phyloP scores from a whole-genome alignment of 257 asterid species.

The Fraxinus excelsior region DNA sequence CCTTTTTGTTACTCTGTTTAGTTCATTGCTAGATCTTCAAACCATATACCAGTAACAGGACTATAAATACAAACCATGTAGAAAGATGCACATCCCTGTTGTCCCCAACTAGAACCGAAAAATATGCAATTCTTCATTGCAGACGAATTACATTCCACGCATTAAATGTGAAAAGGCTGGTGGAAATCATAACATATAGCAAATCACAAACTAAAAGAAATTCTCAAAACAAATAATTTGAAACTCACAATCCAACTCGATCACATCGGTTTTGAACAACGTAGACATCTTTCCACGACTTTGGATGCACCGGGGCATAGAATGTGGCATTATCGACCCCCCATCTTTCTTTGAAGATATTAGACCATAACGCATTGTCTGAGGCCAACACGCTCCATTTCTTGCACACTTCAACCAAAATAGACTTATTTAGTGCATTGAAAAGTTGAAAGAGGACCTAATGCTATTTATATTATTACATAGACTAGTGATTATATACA shows the following conservation, averaged over 20 bases:
- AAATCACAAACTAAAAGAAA: not conserved
- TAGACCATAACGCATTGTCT: slow-evolving; percentile 59
- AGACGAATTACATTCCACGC: not conserved
- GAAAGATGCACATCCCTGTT: not conserved
- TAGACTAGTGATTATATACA: not conserved
- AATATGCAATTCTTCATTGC: not conserved
- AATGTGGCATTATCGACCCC: slow-evolving; percentile 61
- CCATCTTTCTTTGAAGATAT: slow-evolving; percentile 71
- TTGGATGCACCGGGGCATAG: slow-evolving; percentile 53
- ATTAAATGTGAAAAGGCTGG: not conserved
- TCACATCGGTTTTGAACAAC: slow-evolving; percentile 74
- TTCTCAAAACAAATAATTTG: not conserved
- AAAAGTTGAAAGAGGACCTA: not conserved
- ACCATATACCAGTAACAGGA: too few species aligned
- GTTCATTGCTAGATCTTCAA: too few species aligned
- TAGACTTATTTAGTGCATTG: slow-evolving; percentile 4
- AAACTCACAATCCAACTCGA: slow-evolving; percentile 76
- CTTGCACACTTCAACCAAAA: slow-evolving; percentile 66
- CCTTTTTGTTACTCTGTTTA: too few species aligned
- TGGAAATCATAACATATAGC: not conserved
- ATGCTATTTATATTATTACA: not conserved
- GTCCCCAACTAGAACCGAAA: not conserved
- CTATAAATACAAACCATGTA: not conserved
- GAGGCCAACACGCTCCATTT: slow-evolving; percentile 70
- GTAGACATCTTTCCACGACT: slow-evolving; percentile 75